Evolutionary conservation across 2,329 filamentous ascomycete species (phyloP), one percentile per base, ranked within the genome.

Genomic region (Cryphonectria radicalis): DNA sequence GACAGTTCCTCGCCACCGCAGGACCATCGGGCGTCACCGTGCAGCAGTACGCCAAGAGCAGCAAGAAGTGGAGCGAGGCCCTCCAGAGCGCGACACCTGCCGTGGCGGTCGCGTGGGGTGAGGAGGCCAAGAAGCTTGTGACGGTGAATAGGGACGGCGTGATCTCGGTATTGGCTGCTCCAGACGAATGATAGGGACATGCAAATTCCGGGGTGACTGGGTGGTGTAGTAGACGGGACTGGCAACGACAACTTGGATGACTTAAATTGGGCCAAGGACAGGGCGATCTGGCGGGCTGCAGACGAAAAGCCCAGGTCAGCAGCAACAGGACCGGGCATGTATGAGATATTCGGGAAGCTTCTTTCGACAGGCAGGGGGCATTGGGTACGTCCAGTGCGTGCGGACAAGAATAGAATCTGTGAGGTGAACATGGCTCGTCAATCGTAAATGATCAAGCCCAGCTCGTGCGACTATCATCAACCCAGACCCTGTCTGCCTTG

Each of bases 21-120:
- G 95, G 95, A 8, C 87, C 91, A 4, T 90, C 91, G 62, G 94
- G 94, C 40, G 84, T 98, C 63, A 93, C 92, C 6, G 93, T 99
- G 57, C 93, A 96, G 80, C 92, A 97, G 77, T 99, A 97, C 82
- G 88, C 89, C 74, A 99, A 98, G 87, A 85, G 90, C 67, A 87
- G 89, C 73, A 99, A 97, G 88, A 87, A 88, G 71, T 99, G 96
- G 96, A 92, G 90, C 62, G 94, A 98, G 84, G 91, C 93, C 13
- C 85, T 98, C 75, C 88, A 92, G 77, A 93, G 89, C 79, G 93
- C 92, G 3, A 87, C 94, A 35, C 88, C 92, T 22, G 91, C 92
- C 0, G 88, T 91, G 42, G 90, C 91, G 28, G 86, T 97, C 64
- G 86, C 87, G 73, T 99, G 95, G 95, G 94, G 93, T 10, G 83